Evolutionary conservation across 2,329 filamentous ascomycete species (phyloP), one percentile per base, ranked within the genome.

Genomic region (Epichloe bromicola): DNA sequence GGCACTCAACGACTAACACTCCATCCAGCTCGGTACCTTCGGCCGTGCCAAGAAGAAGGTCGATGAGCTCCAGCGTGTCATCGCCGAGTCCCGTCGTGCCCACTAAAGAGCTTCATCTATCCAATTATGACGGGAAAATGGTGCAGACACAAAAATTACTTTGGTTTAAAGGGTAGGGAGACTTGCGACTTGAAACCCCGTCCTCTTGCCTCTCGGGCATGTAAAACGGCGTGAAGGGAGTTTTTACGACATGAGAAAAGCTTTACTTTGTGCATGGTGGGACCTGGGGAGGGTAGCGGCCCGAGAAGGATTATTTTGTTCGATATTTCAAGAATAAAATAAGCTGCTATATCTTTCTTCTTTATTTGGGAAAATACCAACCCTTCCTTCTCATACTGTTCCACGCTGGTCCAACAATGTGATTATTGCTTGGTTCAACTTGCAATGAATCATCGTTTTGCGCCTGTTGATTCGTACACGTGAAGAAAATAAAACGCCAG

Each of bases 11-110:
- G 55, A 66, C 59, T 52, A 33, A 36, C 26, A 37, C 5, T 3
- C 52, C 33, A 51, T 53, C 58, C 59, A 93, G 86, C 90, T 98
- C 79, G 93, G 93, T 72, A 97, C 93, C 65, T 97, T 97, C 75
- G 87, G 88, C 70, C 91, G 93, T 74, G 91, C 91, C 70, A 98
- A 98, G 91, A 85, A 82, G 73, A 98, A 98, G 91, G 93, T 98
- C 64, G 93, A 98, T 72, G 91, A 97, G 79, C 88, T 98, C 78
- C 88, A 89, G 78, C 83, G 88, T 68, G 87, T 98, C 74, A 98
- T 98, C 71, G 88, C 91, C 67, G 93, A 97, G 80, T 85, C 90
- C 70, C 90, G 91, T 75, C 74, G 77, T 65, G 68, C 72, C 62
- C 78, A 81, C 73, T 81, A 80, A 80, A 69, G 4, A 56, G 47